Evolutionary conservation across 176 grass and related monocot species (phyloP).

Genomic region (Puccinellia tenuiflora): DNA sequence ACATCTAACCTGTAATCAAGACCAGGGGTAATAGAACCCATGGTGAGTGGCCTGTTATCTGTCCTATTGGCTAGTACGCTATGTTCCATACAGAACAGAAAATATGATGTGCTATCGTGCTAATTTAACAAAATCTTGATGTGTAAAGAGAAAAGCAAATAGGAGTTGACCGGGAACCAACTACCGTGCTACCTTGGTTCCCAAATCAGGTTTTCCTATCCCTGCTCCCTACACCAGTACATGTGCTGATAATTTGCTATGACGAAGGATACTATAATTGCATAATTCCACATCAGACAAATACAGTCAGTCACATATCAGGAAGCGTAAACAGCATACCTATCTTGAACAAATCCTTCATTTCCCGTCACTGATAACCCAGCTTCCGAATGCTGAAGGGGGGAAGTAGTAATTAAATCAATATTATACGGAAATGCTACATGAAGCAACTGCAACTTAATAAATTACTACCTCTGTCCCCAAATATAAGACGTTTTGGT

Average conservation of each 20-base stretch:
- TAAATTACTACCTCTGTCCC: too few species aligned
- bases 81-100: not conserved
- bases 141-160: not conserved
- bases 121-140: not conserved
- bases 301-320: not conserved
- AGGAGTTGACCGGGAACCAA: not conserved
- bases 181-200: not conserved
- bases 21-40: not conserved
- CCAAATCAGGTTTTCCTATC: not conserved
- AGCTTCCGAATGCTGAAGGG: slow-evolving; percentile 81
- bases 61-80: not conserved
- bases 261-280: not conserved
- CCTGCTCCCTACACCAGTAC: not conserved
- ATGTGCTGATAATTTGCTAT: not conserved
- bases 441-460: slow-evolving; percentile 1
- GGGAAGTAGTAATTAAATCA: not conserved
- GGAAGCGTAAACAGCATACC: slow-evolving; percentile 27
- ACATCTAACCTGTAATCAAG: not conserved
- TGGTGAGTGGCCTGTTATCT: not conserved
- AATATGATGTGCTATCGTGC: not conserved
- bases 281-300: not conserved
- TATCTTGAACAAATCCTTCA: slow-evolving; percentile 77
- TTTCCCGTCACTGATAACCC: slow-evolving; percentile 68
- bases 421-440: not conserved
- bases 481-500: too few species aligned